Evolutionary conservation across 2,329 filamentous ascomycete genomes (phyloP).

Genomic region (Paraphoma chrysanthemicola): DNA sequence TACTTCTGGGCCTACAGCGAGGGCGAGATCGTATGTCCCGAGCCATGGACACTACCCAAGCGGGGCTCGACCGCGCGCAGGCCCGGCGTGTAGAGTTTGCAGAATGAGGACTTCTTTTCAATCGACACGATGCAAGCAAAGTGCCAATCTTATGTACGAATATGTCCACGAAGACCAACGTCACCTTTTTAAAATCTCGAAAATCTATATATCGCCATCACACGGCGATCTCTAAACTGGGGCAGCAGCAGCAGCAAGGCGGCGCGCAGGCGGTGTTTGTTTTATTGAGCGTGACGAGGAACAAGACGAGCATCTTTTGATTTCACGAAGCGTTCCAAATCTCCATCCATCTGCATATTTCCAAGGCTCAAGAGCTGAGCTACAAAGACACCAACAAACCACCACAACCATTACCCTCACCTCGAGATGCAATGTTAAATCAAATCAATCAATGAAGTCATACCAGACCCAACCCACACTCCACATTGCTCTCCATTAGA

Average conservation of each 20-base stretch:
- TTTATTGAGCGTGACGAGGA: background rate
- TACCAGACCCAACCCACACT: background rate
- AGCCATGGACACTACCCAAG: slow-evolving; percentile 59
- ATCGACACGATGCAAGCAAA: background rate
- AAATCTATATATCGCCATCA: background rate
- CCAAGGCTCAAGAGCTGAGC: background rate
- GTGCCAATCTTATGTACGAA: slow-evolving; percentile 1
- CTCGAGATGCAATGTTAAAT: background rate
- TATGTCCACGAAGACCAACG: background rate
- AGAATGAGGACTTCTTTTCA: background rate
- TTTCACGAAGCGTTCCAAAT: background rate
- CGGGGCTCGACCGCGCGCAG: slow-evolving; percentile 41
- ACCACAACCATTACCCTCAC: too few species aligned
- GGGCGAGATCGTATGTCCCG: slow-evolving; percentile 71
- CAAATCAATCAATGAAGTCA: background rate
- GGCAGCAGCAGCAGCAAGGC: too few species aligned
- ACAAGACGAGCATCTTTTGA: background rate
- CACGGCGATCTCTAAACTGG: too few species aligned
- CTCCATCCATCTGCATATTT: background rate
- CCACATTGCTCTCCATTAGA: background rate
- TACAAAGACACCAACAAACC: background rate
- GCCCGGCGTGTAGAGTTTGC: slow-evolving; percentile 18
- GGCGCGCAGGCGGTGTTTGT: background rate
- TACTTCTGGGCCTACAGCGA: slow-evolving; percentile 99
- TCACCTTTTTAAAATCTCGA: background rate